phyloP scores from a whole-genome alignment of 2,329 filamentous ascomycete species.

The Microcyclospora pomicola region DNA sequence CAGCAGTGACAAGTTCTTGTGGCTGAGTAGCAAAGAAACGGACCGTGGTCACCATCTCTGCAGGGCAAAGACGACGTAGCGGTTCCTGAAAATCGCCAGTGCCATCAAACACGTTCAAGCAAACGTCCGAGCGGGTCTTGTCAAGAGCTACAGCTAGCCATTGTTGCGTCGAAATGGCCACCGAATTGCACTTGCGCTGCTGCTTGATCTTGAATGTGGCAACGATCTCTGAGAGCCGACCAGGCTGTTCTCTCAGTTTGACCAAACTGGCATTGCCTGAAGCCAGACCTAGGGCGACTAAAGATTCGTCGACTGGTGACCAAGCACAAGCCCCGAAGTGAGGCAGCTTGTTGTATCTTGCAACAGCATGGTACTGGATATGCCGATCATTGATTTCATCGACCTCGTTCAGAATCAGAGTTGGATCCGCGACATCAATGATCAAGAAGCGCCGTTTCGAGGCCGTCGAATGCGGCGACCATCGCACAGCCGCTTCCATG shows the following conservation, averaged over 20 bases:
- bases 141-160: conserved; percentile 67
- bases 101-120: conserved; percentile 69
- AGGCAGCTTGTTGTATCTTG: conserved; percentile 39
- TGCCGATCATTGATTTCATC: conserved; percentile 20
- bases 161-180: conserved; percentile 60
- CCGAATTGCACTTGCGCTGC: conserved; percentile 64
- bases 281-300: conserved; percentile 62
- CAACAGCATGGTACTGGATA: conserved; percentile 40
- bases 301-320: conserved; percentile 46
- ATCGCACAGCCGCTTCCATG: conserved; percentile 50
- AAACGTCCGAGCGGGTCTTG: conserved; percentile 66
- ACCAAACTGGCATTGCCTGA: conserved; percentile 64
- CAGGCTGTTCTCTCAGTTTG: conserved; percentile 40
- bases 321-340: conserved; percentile 53
- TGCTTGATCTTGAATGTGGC: conserved; percentile 61
- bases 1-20: conserved; percentile 59
- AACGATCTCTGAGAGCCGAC: conserved; percentile 16
- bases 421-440: conserved; percentile 46
- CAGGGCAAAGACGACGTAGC: conserved; percentile 43
- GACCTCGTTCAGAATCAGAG: conserved; percentile 44
- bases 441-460: conserved; percentile 44
- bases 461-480: conserved; percentile 45
- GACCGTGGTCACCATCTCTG: conserved; percentile 65
- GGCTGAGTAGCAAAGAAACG: conserved; percentile 70
- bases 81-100: conserved; percentile 36